These are phyloP conservation scores for Aspergillus japonicus DNA, from an alignment of 2,329 filamentous ascomycete species.

Conservation along the genomic window DNA sequence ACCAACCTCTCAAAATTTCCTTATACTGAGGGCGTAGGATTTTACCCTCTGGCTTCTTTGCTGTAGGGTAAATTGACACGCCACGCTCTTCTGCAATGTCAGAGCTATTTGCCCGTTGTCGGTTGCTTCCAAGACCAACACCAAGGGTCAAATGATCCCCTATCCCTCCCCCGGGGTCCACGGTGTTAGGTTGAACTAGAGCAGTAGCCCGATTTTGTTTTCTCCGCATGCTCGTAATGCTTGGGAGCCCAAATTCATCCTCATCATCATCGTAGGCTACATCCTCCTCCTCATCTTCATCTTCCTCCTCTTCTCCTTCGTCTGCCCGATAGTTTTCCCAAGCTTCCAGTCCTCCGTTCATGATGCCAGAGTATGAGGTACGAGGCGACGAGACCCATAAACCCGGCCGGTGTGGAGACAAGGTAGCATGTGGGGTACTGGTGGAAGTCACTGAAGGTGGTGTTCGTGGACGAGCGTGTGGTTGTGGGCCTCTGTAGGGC, in stretches of 20 bases:
- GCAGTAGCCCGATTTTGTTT: slow-evolving; percentile 54
- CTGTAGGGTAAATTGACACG: slow-evolving; percentile 76
- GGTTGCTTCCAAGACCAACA: slow-evolving; percentile 42
- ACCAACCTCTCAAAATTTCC: slow-evolving; percentile 74
- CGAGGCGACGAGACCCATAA: slow-evolving; percentile 54
- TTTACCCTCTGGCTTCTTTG: slow-evolving; percentile 89
- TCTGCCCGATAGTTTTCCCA: slow-evolving; percentile 60
- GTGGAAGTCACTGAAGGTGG: slow-evolving; percentile 63
- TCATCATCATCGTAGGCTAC: slow-evolving; percentile 83
- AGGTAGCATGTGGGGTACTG: slow-evolving; percentile 54
- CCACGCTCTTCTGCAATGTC: slow-evolving; percentile 93
- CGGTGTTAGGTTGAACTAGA: slow-evolving; percentile 37
- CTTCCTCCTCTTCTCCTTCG: slow-evolving; percentile 56
- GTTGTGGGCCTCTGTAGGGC: slow-evolving; percentile 30
- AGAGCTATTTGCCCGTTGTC: slow-evolving; percentile 77
- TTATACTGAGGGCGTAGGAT: slow-evolving; percentile 97
- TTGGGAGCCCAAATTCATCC: slow-evolving; percentile 93
- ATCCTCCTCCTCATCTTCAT: slow-evolving; percentile 65
- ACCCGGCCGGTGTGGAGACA: slow-evolving; percentile 48
- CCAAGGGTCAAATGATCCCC: slow-evolving; percentile 28
- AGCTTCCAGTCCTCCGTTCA: slow-evolving; percentile 77
- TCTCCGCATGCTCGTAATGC: slow-evolving; percentile 84
- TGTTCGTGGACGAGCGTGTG: slow-evolving; percentile 68
- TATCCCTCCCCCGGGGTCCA: slow-evolving; percentile 42
- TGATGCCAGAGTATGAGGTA: slow-evolving; percentile 75